Evolutionary conservation across 352 stramenopile genomes (phyloP), one percentile per base, ranked within the genome.

Genomic region (Thalassiosira mediterranea): DNA sequence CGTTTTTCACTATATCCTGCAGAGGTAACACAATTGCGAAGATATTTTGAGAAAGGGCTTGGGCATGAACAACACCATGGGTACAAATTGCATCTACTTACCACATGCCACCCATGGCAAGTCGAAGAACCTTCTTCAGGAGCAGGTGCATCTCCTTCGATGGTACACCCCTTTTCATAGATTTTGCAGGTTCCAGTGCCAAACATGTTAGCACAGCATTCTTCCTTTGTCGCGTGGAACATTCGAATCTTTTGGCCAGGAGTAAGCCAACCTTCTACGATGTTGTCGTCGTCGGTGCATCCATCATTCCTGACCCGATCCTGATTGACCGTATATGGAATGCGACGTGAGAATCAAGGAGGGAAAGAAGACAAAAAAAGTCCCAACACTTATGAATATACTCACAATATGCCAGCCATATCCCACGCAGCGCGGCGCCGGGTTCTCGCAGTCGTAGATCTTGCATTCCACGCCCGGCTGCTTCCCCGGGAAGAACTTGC

Each of bases 351-450:
- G 8, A 23, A 15, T 15, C 8, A n/a, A n/a, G n/a, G n/a, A n/a
- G n/a, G n/a, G n/a, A n/a, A n/a, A n/a, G n/a, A n/a, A n/a, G n/a
- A n/a, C n/a, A n/a, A n/a, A n/a, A n/a, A n/a, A n/a, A n/a, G n/a
- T n/a, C n/a, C n/a, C n/a, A n/a, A n/a, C n/a, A n/a, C 15, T 15
- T 8, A 44, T 23, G 29, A 31, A 2, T 13, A 52, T 29, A 64
- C 54, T 53, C 19, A 64, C 54, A 4, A 64, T 21, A 51, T 64
- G 54, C 54, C 54, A 64, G 31, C 54, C 54, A 2, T 53, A 32
- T 23, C 17, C 23, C 2, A 4, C 25, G 28, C 54, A 64, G 3
- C 15, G 13, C 42, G 42, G 2, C 3, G 3, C 42, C 42, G 42
- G 4, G 25, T 46, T 46, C 10, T n/a, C n/a, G 10, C 10, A 13